Evolutionary conservation across 2,329 filamentous ascomycete genomes (phyloP).

Genomic region (Fusarium sulawesiense): DNA sequence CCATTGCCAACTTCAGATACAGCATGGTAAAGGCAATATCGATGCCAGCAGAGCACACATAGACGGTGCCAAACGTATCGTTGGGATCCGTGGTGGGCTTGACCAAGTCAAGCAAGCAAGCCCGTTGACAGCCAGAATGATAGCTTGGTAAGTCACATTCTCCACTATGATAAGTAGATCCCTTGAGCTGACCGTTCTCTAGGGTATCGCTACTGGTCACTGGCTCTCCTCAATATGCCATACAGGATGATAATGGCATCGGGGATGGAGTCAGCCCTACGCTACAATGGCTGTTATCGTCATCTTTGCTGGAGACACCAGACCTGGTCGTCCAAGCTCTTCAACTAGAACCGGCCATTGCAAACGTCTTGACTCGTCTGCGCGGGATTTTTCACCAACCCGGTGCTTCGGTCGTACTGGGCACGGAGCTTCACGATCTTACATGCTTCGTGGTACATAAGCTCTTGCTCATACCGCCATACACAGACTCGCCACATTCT

Average conservation of each 20-base stretch:
- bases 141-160: slow-evolving; percentile 58
- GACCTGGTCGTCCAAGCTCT: slow-evolving; percentile 32
- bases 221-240: slow-evolving; percentile 63
- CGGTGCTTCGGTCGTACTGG: slow-evolving; percentile 45
- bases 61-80: slow-evolving; percentile 61
- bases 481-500: slow-evolving; percentile 29
- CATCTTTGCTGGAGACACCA: slow-evolving; percentile 5
- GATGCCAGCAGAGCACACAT: slow-evolving; percentile 60
- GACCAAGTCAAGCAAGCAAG: slow-evolving; percentile 59
- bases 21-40: slow-evolving; percentile 66
- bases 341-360: slow-evolving; percentile 51
- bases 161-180: accelerated
- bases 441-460: slow-evolving; percentile 66
- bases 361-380: slow-evolving; percentile 57
- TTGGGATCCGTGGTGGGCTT: slow-evolving; percentile 63
- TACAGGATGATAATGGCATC: slow-evolving; percentile 60
- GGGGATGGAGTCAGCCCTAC: slow-evolving; percentile 63
- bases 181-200: not conserved
- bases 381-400: slow-evolving; percentile 56
- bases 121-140: slow-evolving; percentile 66
- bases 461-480: slow-evolving; percentile 51
- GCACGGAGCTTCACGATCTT: slow-evolving; percentile 64
- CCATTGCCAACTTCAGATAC: not conserved
- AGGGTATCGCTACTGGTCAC: slow-evolving; percentile 70
- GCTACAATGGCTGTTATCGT: slow-evolving; percentile 59